A percentile compares a stretch with the other conserved stretches of the same genome.
These are phyloP conservation scores for Adansonia grandidieri DNA, from an alignment of 441 rosid genomes.

Conservation along the genomic window DNA sequence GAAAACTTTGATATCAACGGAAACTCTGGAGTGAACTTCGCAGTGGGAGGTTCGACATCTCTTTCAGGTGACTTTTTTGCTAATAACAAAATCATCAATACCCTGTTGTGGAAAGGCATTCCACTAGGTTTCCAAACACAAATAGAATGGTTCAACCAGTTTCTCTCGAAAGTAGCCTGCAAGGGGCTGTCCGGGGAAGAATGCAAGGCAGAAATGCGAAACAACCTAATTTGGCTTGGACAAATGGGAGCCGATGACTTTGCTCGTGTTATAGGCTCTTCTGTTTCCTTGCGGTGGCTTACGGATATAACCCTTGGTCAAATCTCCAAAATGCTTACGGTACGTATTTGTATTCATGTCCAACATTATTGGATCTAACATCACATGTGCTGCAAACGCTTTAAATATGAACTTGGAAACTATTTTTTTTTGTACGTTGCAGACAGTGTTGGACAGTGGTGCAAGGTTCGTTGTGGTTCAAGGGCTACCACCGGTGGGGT, in stretches of 20 bases:
- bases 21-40: conserved; percentile 47
- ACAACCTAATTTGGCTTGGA: conserved; percentile 53
- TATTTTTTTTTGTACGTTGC: conserved; percentile 12
- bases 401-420: background rate
- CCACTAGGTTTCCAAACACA: conserved; percentile 37
- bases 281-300: conserved; percentile 27
- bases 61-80: conserved; percentile 33
- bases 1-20: conserved; percentile 27
- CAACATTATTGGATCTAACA: background rate
- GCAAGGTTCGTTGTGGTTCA: conserved; percentile 49
- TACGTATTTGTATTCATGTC: background rate
- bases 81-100: background rate
- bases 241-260: conserved; percentile 51
- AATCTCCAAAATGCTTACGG: conserved; percentile 37
- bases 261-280: conserved; percentile 41
- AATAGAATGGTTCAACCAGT: conserved; percentile 46
- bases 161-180: background rate
- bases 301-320: conserved; percentile 32
- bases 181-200: conserved; percentile 19
- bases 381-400: background rate
- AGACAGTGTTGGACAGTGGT: conserved; percentile 43
- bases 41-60: conserved; percentile 49
- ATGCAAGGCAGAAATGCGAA: conserved; percentile 21
- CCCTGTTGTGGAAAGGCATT: conserved; percentile 34
- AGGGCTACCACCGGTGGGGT: conserved; percentile 56